Percentiles rank a stretch among this genome's conserved stretches.
Conservation (phyloP, 2,329 filamentous ascomycete genomes). For the Nemania abortiva region DNA sequence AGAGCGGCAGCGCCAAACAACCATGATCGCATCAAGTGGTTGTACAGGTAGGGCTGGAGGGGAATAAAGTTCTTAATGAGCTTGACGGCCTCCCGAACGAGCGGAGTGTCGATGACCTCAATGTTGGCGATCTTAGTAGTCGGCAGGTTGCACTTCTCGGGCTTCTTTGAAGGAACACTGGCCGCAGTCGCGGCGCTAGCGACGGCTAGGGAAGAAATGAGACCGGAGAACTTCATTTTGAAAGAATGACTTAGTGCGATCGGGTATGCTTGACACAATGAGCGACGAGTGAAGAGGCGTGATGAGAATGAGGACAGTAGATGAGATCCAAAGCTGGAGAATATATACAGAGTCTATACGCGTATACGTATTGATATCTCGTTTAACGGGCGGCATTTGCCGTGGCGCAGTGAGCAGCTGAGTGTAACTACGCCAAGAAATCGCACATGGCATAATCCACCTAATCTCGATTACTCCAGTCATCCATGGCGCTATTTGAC, state of each 20-base stretch:
- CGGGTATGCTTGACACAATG: not conserved
- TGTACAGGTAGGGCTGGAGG: conserved; percentile 39
- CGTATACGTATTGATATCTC: not conserved
- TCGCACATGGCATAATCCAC: not conserved
- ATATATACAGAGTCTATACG: not conserved
- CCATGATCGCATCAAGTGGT: conserved; percentile 39
- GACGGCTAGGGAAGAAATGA: conserved; percentile 23
- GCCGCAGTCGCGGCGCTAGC: conserved; percentile 13
- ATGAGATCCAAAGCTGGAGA: not conserved
- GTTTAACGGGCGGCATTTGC: not conserved
- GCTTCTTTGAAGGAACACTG: not conserved
- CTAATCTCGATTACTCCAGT: not conserved
- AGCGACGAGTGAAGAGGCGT: conserved; percentile 14
- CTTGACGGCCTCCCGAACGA: conserved; percentile 30
- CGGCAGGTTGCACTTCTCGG: conserved; percentile 1
- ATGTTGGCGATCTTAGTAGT: conserved; percentile 37
- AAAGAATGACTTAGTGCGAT: conserved; percentile 11
- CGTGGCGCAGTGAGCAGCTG: not conserved
- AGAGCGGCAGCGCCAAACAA: conserved; percentile 37
- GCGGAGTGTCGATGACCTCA: conserved; percentile 38
- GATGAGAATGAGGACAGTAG: conserved; percentile 14
- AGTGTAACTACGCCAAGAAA: not conserved
- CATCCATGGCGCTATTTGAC: not conserved
- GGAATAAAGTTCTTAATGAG: conserved; percentile 34
- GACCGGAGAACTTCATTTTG: conserved; percentile 34